Percentiles rank a stretch among this genome's conserved stretches.
phyloP scores from a whole-genome alignment of 148 eudicot species.

The Amaranthus palmeri region DNA sequence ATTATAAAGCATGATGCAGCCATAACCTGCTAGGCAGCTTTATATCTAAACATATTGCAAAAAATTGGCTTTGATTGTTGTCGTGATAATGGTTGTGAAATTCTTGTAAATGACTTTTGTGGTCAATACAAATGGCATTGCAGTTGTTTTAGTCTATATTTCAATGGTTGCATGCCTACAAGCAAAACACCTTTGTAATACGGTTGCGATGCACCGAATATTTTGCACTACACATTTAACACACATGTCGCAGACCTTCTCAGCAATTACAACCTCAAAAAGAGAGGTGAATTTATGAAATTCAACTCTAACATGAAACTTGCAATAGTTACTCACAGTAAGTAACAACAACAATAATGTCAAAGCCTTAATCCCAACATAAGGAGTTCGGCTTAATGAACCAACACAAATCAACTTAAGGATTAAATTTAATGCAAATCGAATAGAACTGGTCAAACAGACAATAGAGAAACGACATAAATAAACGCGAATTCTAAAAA shows the following conservation, averaged over 20 bases:
- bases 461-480: not conserved
- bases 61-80: too few species aligned
- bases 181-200: not conserved
- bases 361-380: not conserved
- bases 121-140: too few species aligned
- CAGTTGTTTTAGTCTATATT: too few species aligned
- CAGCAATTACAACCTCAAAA: slow-evolving; percentile 16
- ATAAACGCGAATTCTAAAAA: too few species aligned
- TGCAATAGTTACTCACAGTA: slow-evolving; percentile 1
- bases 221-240: slow-evolving; percentile 7
- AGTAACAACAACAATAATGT: not conserved
- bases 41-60: too few species aligned
- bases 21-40: too few species aligned
- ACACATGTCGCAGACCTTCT: slow-evolving; percentile 16
- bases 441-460: not conserved
- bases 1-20: too few species aligned
- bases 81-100: too few species aligned
- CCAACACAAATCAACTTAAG: too few species aligned
- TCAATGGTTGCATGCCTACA: too few species aligned
- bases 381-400: not conserved
- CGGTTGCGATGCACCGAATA: not conserved
- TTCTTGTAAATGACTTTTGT: too few species aligned
- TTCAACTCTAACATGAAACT: not conserved
- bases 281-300: slow-evolving; percentile 2
- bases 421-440: too few species aligned